Evolutionary conservation across 2,329 filamentous ascomycete species (phyloP), one percentile per base, ranked within the genome.

Genomic region (Calonectria crousiana): DNA sequence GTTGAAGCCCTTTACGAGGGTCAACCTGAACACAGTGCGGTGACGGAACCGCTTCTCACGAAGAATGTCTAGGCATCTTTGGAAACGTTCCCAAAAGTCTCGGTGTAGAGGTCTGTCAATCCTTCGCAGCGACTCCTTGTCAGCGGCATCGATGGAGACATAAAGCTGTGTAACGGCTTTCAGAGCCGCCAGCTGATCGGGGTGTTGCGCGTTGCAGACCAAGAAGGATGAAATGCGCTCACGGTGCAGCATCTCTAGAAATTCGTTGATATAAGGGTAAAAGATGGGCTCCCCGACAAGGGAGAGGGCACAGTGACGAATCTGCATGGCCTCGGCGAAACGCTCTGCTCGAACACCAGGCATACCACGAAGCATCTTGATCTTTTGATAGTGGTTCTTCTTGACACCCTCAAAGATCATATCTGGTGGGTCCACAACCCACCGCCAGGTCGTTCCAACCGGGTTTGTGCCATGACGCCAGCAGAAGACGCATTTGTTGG

Each of bases 401-500:
- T 97, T 98, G 76, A 98, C 95, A 64, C 96, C 96, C 47, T 94
- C 87, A 82, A 98, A 98, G 79, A 98, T 98, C 80, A 95, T 85
- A 30, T 98, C 94, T 0, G 96, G 96, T 0, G 95, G 93, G 82
- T 98, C 97, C 36, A 98, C 95, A 66, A 96, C 92, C 96, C 96
- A 99, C 74, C 96, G 93, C 96, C 97, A 98, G 6, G 94, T 98
- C 3, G 97, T 98, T 62, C 96, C 96, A 0, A 98, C 97, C 0
- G 96, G 96, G 83, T 98, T 99, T 0, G 97, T 98, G 68, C 96
- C 97, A 83, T 98, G 97, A 9, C 97, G 93, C 97, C 96, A 99
- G 89, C 96, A 99, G 85, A 98, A 99, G 78, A 99, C 95, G 84
- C 97, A 98, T 84, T 99, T 98, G 88, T 98, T 98, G 76, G 94